Base-by-base conservation (phyloP, 768 basidiomycete species). In the Amanita rubescens region DNA sequence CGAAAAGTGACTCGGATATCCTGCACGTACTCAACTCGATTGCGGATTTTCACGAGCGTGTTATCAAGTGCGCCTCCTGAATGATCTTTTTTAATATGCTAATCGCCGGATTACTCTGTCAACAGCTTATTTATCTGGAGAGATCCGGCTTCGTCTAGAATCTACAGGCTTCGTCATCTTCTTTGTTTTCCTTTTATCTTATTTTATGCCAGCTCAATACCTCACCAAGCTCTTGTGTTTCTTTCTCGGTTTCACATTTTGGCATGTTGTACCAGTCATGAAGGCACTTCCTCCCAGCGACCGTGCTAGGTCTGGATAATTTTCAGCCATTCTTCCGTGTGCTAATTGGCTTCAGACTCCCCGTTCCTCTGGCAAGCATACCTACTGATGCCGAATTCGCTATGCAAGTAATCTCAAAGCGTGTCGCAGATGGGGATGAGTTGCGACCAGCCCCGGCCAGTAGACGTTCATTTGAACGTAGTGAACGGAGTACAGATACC, bases 331-430 rank as follows among this genome's bases (percentile, higher is more conserved):
- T 46, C 49, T 32, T 47, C 25, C 33, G 11, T 41, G 15, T 35
- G 20, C 12, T 42, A 58, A 38, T 59, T 20, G 17, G 51, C 49
- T 51, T 6, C 42, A 84, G 80, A 37, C 48, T 81, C 11, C 76
- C 79, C 19, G 67, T 71, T 6, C 66, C 71, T 3, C 73, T 85
- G 46, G 56, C 60, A 34, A 75, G 81, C 55, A 77, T 76, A 10
- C 84, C 85, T 0, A 87, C 83, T 3, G 84, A 87, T 58, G 75
- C 79, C 3, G 82, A 87, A 45, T 82, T 83, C 59, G 84, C 85
- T 2, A 85, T 86, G 80, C 75, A 83, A 34, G 62, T 87, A 10
- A 85, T 87, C 15, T 75, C 83, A 3, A 71, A 75, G 53, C 78
- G 85, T 7, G 72, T 85, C 3, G 74, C 78, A 32, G 67, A 73